Base-by-base conservation (phyloP, 2,329 filamentous ascomycete genomes). In the Colletotrichum tofieldiae region DNA sequence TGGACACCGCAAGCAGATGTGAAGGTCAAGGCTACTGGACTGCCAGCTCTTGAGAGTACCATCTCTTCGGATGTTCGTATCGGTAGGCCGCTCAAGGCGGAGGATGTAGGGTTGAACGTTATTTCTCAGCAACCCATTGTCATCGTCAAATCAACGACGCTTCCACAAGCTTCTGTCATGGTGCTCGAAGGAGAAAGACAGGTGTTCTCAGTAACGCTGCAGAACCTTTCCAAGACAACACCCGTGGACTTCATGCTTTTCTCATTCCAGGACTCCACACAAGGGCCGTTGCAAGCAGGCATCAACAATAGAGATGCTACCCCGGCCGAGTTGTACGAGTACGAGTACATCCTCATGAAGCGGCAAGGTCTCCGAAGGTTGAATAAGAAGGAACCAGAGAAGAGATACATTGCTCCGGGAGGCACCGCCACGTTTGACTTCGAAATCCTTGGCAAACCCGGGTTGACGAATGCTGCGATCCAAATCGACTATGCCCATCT, bases 221-320 rank as follows among this genome's bases (percentile, higher is more conserved):
- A 93, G 75, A 99, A 99, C 75, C 85, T 90, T 11, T 96, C 94
- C 0, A 76, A 79, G 8, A 84, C 86, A 0, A 95, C 93, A 1
- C 86, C 94, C 1, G 94, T 94, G 1, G 94, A 98, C 78, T 92
- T 98, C 67, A 84, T 98, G 45, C 87, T 96, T 35, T 94, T 98
- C 72, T 95, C 94, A 0, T 97, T 97, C 79, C 92, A 95, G 76
- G 95, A 98, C 82, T 97, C 95, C 0, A 95, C 94, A 0, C 94
- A 94, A 73, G 89, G 88, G 8, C 91, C 93, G 11, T 85, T 98
- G 20, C 93, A 96, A 77, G 86, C 91, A 45, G 93, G 94, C 0
- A 85, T 97, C 56, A 88, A 86, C 65, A 94, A 92, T 77, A 93
- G 94, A 77, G 93, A 97, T 76, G 89, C 95, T 2, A 90, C 93